Base-by-base conservation (phyloP, 208 protist genomes). In the Crithidia brevicula region DNA sequence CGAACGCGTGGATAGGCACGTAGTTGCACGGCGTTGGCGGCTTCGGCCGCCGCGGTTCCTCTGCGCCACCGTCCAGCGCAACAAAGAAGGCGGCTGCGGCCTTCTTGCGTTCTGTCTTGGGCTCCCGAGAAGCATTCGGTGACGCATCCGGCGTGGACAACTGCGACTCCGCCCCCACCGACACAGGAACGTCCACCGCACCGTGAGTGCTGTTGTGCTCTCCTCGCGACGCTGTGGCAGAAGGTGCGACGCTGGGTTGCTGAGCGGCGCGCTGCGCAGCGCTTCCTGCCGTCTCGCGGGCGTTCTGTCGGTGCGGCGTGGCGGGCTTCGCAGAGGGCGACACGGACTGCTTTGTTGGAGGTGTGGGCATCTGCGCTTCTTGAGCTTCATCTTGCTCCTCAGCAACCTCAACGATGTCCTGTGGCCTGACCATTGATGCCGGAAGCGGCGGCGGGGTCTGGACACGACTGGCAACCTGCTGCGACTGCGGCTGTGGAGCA, bases 1-100 rank as follows among this genome's bases (percentile, higher is more conserved):
- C 60, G 59, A 50, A 30, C 40, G 63, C n/a, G 18, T 69, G 63
- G 30, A 47, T 74, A 0, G 82, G 84, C 30, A 89, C 74, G 70
- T 88, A 91, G 58, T 93, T 93, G 46, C 75, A 68, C 30, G 88
- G 88, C 59, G 85, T 88, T 25, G 88, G 88, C 33, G 88, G 88
- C 74, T 93, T 93, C 40, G 84, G 79, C 38, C 88, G 80, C 4
- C 82, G 74, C 27, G 88, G 88, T 46, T 83, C 82, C 30, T 57
- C 49, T 1, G n/a, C 46, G 20, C 64, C 68, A 40, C 31, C 52
- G 51, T 61, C 58, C 13, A 94, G 59, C 2, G 88, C 70, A 15
- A 94, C 88, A 66, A 94, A 94, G 46, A 94, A 94, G 47, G 80
- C 81, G 0, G 63, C 61, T 27, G 72, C 78, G 11, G 69, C 59